Evolutionary conservation across 306 rosid species (phyloP).

Genomic region (Vicia faba): DNA sequence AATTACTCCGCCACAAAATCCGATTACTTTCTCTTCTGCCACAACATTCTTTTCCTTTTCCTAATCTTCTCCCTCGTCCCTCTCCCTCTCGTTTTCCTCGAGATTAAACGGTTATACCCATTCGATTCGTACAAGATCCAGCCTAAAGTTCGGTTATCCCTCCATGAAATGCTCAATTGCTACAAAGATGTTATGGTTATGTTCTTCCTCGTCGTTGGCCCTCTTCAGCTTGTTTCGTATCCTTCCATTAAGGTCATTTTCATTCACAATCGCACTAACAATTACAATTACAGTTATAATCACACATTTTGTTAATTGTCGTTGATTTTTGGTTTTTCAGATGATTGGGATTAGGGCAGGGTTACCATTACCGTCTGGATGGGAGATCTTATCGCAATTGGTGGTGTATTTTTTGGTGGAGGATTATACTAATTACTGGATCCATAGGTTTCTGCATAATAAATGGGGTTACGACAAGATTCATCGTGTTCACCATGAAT

Average conservation of each 20-base stretch:
- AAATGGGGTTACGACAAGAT: slow-evolving; percentile 95
- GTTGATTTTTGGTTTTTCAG: slow-evolving; percentile 35
- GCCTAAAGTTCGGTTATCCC: slow-evolving; percentile 74
- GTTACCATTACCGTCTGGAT: slow-evolving; percentile 86
- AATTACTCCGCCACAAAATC: slow-evolving; percentile 74
- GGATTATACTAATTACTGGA: slow-evolving; percentile 93
- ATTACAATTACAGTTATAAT: background rate
- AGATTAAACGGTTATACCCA: slow-evolving; percentile 49
- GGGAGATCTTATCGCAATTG: slow-evolving; percentile 73
- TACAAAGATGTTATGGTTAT: slow-evolving; percentile 76
- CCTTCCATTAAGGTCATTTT: slow-evolving; percentile 66
- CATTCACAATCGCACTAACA: background rate
- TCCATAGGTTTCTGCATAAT: slow-evolving; percentile 82
- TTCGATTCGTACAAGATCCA: slow-evolving; percentile 77
- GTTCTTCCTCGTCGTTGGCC: slow-evolving; percentile 83
- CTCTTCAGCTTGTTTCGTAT: slow-evolving; percentile 83
- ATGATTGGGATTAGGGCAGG: slow-evolving; percentile 77
- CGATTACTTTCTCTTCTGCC: slow-evolving; percentile 81
- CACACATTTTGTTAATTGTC: background rate
- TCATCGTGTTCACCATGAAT: slow-evolving; percentile 87
- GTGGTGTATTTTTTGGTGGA: slow-evolving; percentile 81
- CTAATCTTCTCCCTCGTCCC: slow-evolving; percentile 72
- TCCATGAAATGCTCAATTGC: slow-evolving; percentile 55
- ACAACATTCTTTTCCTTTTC: slow-evolving; percentile 79
- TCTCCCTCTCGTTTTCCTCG: slow-evolving; percentile 63